Evolutionary conservation across 805 yeast genomes (phyloP).

Genomic region (Teunomyces gatunensis): DNA sequence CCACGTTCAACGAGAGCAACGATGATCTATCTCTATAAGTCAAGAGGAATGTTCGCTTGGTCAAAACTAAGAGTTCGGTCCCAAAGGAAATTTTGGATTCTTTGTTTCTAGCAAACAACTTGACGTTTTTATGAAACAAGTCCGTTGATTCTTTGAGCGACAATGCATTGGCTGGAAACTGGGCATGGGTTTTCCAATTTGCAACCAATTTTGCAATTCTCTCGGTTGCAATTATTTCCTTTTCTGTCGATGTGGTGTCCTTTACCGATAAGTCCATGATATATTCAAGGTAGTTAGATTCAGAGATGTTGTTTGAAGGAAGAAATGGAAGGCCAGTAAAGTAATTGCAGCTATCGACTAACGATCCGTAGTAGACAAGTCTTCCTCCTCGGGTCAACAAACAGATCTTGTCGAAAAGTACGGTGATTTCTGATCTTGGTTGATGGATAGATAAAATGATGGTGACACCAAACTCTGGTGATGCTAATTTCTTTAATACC

Average conservation of each 20-base stretch:
- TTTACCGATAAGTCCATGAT: conserved; percentile 38
- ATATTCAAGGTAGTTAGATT: conserved; percentile 25
- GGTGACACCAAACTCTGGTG: conserved; percentile 59
- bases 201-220: conserved; percentile 26
- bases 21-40: conserved; percentile 34
- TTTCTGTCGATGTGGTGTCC: conserved; percentile 26
- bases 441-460: conserved; percentile 79
- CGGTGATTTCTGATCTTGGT: conserved; percentile 75
- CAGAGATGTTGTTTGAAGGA: neutral
- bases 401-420: conserved; percentile 64
- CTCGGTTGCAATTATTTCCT: conserved; percentile 20
- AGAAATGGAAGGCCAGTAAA: conserved; percentile 35
- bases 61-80: conserved; percentile 30
- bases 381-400: conserved; percentile 61
- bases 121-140: conserved; percentile 16
- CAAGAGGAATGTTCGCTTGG: conserved; percentile 32
- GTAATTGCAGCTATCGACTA: conserved; percentile 44
- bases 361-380: conserved; percentile 44
- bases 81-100: conserved; percentile 23
- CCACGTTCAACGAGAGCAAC: conserved; percentile 35
- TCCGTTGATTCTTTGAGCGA: conserved; percentile 13
- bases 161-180: neutral
- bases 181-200: conserved; percentile 21
- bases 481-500: conserved; percentile 50
- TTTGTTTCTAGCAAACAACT: conserved; percentile 14